These are phyloP conservation scores for Tephrocybe sp. DNA, from an alignment of 768 basidiomycete species.

Conservation along the genomic window DNA sequence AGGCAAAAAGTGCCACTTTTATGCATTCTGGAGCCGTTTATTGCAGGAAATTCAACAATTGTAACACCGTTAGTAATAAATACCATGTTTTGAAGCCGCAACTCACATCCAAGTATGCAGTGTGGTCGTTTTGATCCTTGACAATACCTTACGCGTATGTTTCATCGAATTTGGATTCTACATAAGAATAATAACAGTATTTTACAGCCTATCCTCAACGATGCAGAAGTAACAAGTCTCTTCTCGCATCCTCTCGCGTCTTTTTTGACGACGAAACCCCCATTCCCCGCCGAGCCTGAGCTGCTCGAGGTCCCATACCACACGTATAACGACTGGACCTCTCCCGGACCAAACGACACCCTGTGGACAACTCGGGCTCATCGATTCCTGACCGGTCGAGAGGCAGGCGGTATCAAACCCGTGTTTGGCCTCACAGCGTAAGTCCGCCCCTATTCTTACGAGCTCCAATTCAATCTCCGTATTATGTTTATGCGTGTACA, in stretches of 20 bases:
- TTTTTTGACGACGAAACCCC: slow-evolving; percentile 62
- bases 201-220: slow-evolving; percentile 72
- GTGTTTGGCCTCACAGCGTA: slow-evolving; percentile 87
- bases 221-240: slow-evolving; percentile 71
- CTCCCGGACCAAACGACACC: slow-evolving; percentile 35
- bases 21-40: slow-evolving; percentile 76
- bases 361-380: slow-evolving; percentile 56
- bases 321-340: slow-evolving; percentile 53
- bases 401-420: slow-evolving; percentile 84
- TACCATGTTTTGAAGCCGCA: neutral
- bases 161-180: neutral
- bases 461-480: neutral
- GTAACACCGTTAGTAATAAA: slow-evolving; percentile 73
- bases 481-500: slow-evolving; percentile 14
- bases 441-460: slow-evolving; percentile 24
- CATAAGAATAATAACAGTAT: neutral
- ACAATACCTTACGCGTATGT: slow-evolving; percentile 67
- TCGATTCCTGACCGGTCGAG: slow-evolving; percentile 82
- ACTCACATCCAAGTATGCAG: slow-evolving; percentile 33
- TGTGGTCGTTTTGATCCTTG: slow-evolving; percentile 82
- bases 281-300: slow-evolving; percentile 54
- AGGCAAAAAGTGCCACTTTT: slow-evolving; percentile 66
- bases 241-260: slow-evolving; percentile 84
- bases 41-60: slow-evolving; percentile 67
- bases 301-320: slow-evolving; percentile 62